Percentiles rank a stretch among this genome's conserved stretches.
These are phyloP conservation scores for Fusarium sp. DNA, from an alignment of 2,329 filamentous ascomycete genomes.

Conservation along the genomic window DNA sequence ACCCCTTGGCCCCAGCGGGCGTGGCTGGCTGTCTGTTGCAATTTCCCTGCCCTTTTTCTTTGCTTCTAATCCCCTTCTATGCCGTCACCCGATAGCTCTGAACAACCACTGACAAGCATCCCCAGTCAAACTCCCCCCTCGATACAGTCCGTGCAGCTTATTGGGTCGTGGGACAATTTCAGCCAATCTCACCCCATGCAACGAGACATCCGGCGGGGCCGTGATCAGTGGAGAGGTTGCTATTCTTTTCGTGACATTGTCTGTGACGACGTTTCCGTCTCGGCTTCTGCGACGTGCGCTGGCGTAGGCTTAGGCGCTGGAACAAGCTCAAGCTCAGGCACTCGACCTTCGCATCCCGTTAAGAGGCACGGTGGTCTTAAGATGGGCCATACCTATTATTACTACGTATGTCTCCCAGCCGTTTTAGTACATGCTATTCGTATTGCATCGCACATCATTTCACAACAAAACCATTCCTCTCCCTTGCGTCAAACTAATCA, in stretches of 20 bases:
- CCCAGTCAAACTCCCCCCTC: slow-evolving; percentile 71
- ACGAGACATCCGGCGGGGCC: slow-evolving; percentile 79
- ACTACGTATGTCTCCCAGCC: slow-evolving; percentile 77
- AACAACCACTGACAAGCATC: slow-evolving; percentile 47
- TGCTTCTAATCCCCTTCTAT: slow-evolving; percentile 46
- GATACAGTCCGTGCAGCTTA: slow-evolving; percentile 79
- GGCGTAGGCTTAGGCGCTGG: slow-evolving; percentile 41
- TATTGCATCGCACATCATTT: slow-evolving; percentile 17
- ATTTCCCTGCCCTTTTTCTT: slow-evolving; percentile 46
- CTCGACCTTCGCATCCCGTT: slow-evolving; percentile 50
- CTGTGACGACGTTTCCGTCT: slow-evolving; percentile 76
- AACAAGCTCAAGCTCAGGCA: slow-evolving; percentile 36
- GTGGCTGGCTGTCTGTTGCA: slow-evolving; percentile 46
- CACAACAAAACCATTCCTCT: slow-evolving; percentile 34
- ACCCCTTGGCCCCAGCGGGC: slow-evolving; percentile 20
- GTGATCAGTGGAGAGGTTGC: slow-evolving; percentile 86
- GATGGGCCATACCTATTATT: slow-evolving; percentile 96
- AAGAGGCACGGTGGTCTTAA: slow-evolving; percentile 82
- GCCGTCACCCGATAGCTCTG: slow-evolving; percentile 31
- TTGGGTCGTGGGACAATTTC: slow-evolving; percentile 98
- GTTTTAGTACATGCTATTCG: slow-evolving; percentile 29
- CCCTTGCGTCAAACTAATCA: slow-evolving; percentile 41
- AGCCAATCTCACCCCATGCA: slow-evolving; percentile 82
- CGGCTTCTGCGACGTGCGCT: slow-evolving; percentile 44
- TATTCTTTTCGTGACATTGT: slow-evolving; percentile 88